phyloP scores from a whole-genome alignment of 352 stramenopile genomes.

The Pythium chondricola region DNA sequence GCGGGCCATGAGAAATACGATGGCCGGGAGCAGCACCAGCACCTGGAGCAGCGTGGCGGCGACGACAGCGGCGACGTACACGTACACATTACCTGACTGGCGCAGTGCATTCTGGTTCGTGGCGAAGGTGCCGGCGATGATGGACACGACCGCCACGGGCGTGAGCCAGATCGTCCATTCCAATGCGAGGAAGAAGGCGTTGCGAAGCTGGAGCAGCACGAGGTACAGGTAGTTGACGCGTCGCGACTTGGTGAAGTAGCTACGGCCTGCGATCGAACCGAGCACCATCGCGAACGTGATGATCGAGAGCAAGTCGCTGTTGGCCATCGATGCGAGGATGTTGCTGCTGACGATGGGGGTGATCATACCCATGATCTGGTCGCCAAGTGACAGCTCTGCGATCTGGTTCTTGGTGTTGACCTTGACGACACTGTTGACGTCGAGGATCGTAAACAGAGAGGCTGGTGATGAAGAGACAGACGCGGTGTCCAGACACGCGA shows the following conservation, averaged over 20 bases:
- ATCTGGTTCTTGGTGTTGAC: conserved; percentile 25
- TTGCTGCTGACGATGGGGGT: conserved; percentile 58
- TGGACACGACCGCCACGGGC: conserved; percentile 58
- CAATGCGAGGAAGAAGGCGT: conserved; percentile 66
- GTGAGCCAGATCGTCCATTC: conserved; percentile 66
- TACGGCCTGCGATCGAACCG: conserved; percentile 44
- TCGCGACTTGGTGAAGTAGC: conserved; percentile 53
- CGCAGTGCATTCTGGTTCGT: conserved; percentile 34
- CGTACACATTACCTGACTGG: conserved; percentile 44
- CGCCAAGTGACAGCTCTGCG: conserved; percentile 42
- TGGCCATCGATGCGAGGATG: conserved; percentile 43
- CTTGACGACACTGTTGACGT: conserved; percentile 54
- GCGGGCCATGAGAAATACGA: conserved; percentile 61
- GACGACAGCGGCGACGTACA: conserved; percentile 42
- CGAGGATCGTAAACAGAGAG: conserved; percentile 32
- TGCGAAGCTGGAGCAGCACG: conserved; percentile 54
- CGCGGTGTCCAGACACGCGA: conserved; percentile 16
- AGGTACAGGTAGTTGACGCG: conserved; percentile 66
- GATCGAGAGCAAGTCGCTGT: conserved; percentile 43
- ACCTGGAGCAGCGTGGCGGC: conserved; percentile 31
- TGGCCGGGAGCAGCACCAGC: conserved; percentile 44
- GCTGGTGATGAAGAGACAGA: neutral
- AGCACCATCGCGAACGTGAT: conserved; percentile 71
- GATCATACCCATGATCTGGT: conserved; percentile 54
- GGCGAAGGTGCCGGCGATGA: conserved; percentile 53